phyloP scores from a whole-genome alignment of 2,329 filamentous ascomycete species.

The Mollisia scopiformis region DNA sequence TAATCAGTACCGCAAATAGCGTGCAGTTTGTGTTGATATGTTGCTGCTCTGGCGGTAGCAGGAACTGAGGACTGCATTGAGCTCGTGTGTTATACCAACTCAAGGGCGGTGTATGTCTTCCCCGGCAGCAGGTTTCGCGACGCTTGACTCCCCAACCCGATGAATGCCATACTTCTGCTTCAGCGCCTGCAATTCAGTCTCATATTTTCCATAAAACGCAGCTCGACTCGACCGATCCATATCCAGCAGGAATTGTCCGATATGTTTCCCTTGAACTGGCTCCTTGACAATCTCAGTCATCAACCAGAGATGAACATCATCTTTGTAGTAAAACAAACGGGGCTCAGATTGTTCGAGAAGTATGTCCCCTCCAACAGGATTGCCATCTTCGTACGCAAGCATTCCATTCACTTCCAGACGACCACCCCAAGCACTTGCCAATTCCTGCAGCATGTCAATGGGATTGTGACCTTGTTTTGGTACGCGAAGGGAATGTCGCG shows the following conservation, averaged over 20 bases:
- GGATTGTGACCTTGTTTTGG: neutral
- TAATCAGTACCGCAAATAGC: no score
- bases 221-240: neutral
- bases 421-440: neutral
- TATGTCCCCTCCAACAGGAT: neutral
- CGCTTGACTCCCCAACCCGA: neutral
- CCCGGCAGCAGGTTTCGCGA: neutral
- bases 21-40: no score
- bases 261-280: neutral
- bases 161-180: neutral
- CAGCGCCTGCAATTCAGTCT: neutral
- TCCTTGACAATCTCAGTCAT: neutral
- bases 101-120: neutral
- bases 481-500: neutral
- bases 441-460: neutral
- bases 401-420: neutral
- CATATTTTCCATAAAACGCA: neutral
- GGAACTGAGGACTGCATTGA: no score
- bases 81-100: no score
- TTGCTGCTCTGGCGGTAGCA: no score
- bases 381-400: neutral
- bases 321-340: neutral
- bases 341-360: neutral
- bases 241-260: neutral
- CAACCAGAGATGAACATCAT: neutral